phyloP scores from a whole-genome alignment of 306 rosid species.

The Neltuma alba region DNA sequence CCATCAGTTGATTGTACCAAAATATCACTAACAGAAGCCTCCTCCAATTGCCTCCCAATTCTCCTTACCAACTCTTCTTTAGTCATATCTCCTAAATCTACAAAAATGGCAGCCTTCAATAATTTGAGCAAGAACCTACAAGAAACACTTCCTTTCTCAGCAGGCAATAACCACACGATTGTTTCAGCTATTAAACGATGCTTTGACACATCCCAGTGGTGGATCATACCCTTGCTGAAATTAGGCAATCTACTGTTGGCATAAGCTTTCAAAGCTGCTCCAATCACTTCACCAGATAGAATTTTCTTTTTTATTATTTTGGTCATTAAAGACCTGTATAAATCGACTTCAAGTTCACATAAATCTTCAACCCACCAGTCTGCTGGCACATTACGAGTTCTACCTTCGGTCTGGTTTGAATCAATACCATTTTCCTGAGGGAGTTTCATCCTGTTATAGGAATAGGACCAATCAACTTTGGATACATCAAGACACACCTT shows the following conservation, averaged over 20 bases:
- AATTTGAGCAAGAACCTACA: conserved; percentile 83
- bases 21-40: conserved; percentile 81
- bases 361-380: conserved; percentile 99
- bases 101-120: conserved; percentile 66
- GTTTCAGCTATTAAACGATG: conserved; percentile 59
- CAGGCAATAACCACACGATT: conserved; percentile 76
- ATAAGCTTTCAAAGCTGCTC: conserved; percentile 88
- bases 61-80: conserved; percentile 66
- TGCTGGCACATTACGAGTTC: conserved; percentile 72
- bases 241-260: conserved; percentile 79
- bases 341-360: conserved; percentile 88
- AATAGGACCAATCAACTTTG: conserved; percentile 90
- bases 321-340: conserved; percentile 62
- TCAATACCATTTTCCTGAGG: conserved; percentile 75
- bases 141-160: conserved; percentile 74
- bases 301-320: conserved; percentile 57
- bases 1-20: conserved; percentile 65
- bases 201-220: conserved; percentile 54
- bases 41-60: conserved; percentile 92
- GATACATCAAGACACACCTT: conserved; percentile 81
- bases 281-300: conserved; percentile 69
- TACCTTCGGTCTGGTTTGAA: conserved; percentile 58
- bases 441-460: conserved; percentile 81
- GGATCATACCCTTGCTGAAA: conserved; percentile 77
- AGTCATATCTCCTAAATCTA: conserved; percentile 59